Percentiles rank a stretch among this genome's conserved stretches.
Evolutionary conservation across 495 filamentous ascomycete genomes (phyloP).

Genomic region (Parathielavia appendiculata): DNA sequence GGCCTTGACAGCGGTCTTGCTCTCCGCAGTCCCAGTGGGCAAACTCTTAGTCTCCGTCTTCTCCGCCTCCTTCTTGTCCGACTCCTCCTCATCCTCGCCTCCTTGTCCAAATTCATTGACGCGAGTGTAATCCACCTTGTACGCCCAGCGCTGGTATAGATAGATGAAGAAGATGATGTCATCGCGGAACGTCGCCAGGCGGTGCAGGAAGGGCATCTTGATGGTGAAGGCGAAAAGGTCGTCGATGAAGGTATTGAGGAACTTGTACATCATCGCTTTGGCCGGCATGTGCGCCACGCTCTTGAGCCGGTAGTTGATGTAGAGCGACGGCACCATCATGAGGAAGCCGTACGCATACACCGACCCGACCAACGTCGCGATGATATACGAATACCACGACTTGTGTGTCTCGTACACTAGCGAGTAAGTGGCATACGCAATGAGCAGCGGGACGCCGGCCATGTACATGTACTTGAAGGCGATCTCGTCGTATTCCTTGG

Average conservation of each 20-base stretch:
- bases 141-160: slow-evolving; percentile 90
- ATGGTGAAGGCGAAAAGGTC: slow-evolving; percentile 93
- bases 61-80: slow-evolving; percentile 41
- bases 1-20: slow-evolving; percentile 30
- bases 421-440: slow-evolving; percentile 85
- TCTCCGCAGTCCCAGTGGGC: slow-evolving; percentile 20
- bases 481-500: slow-evolving; percentile 95
- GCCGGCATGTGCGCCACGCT: slow-evolving; percentile 95
- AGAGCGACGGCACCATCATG: slow-evolving; percentile 97
- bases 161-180: slow-evolving; percentile 99
- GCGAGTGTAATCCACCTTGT: slow-evolving; percentile 85
- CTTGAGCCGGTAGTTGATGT: slow-evolving; percentile 98
- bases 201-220: slow-evolving; percentile 95
- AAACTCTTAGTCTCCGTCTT: slow-evolving; percentile 19
- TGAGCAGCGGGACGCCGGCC: slow-evolving; percentile 78
- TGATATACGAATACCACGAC: slow-evolving; percentile 92
- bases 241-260: slow-evolving; percentile 69
- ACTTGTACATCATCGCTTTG: slow-evolving; percentile 96
- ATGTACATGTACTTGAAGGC: slow-evolving; percentile 96
- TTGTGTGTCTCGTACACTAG: slow-evolving; percentile 93
- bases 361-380: slow-evolving; percentile 85
- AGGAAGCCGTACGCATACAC: slow-evolving; percentile 98
- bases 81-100: slow-evolving; percentile 71
- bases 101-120: slow-evolving; percentile 99
- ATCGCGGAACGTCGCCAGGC: slow-evolving; percentile 89